Evolutionary conservation across 768 basidiomycete species (phyloP), one percentile per base, ranked within the genome.

Genomic region (Mycena belliarum): DNA sequence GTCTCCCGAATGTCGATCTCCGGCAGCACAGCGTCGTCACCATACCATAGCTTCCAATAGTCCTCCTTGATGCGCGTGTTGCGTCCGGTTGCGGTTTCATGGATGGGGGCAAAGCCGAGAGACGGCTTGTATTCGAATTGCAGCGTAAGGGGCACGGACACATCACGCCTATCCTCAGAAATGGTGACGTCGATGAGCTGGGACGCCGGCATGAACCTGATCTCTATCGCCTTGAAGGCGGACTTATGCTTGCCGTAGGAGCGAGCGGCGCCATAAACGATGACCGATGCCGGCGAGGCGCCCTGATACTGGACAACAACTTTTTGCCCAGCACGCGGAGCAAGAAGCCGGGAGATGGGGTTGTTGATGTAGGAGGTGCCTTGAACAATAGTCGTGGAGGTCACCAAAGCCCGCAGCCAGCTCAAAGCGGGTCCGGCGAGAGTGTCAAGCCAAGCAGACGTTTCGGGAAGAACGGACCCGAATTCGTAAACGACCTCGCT

Each of bases 31-130:
- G 89, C 83, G 59, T 91, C 78, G 68, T 94, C 93, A 35, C 97
- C 95, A 70, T 94, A 96, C 97, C 97, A 98, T 32, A 98, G 75
- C 70, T 88, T 88, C 97, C 97, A 99, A 79, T 99, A 99, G 71
- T 98, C 98, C 65, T 90, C 85, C 76, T 97, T 98, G 77, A 98
- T 95, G 60, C 91, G 85, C 52, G 79, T 79, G 76, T 96, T 98
- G 64, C 95, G 87, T 59, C 82, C 91, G 10, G 82, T 79, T 6
- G 86, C 83, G 55, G 96, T 75, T 71, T 98, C 97, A 68, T 96
- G 95, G 64, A 99, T 94, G 23, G 97, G 95, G 2, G 91, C 89
- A 60, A 82, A 97, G 40, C 93, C 93, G 75, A 87, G 87, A 8
- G 89, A 85, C 7, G 95, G 94, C 65, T 88, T 85, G 75, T 98